Conservation (phyloP, 805 yeast species). For the Zygoascus flipseniorum region DNA sequence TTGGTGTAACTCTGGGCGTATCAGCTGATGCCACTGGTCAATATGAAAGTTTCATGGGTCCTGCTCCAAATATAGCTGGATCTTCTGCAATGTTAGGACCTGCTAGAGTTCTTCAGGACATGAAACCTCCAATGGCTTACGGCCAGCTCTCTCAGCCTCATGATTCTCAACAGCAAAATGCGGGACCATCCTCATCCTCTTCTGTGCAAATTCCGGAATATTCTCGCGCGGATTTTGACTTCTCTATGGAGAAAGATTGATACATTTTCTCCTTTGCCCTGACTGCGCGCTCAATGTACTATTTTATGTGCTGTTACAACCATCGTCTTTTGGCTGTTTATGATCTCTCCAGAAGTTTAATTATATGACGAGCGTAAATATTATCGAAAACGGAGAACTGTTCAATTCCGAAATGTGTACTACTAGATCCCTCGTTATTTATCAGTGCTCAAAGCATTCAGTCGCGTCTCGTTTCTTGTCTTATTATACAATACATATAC, state of each 20-base stretch:
- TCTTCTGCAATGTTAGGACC: neutral
- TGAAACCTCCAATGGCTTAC: neutral
- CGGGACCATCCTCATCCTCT: neutral
- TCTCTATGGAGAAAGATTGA: neutral
- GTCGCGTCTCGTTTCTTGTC: neutral
- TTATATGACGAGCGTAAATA: neutral
- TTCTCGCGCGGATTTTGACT: neutral
- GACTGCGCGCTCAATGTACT: neutral
- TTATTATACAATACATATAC: neutral
- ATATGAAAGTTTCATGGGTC: neutral
- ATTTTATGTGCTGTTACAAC: neutral
- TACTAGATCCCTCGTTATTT: neutral
- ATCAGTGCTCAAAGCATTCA: neutral
- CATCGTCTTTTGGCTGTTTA: neutral
- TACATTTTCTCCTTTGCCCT: neutral
- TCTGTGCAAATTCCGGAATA: neutral
- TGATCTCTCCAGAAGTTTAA: neutral
- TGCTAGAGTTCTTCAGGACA: neutral
- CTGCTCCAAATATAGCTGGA: neutral
- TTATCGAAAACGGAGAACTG: too few species aligned
- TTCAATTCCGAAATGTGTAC: neutral
- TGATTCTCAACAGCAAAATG: neutral
- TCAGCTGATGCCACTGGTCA: neutral
- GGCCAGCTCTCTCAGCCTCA: neutral
- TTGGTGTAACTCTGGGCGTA: conserved; percentile 36